A percentile compares a stretch with the other conserved stretches of the same genome.
Evolutionary conservation across 2,329 filamentous ascomycete species (phyloP).

Genomic region (Penicillium sp.): DNA sequence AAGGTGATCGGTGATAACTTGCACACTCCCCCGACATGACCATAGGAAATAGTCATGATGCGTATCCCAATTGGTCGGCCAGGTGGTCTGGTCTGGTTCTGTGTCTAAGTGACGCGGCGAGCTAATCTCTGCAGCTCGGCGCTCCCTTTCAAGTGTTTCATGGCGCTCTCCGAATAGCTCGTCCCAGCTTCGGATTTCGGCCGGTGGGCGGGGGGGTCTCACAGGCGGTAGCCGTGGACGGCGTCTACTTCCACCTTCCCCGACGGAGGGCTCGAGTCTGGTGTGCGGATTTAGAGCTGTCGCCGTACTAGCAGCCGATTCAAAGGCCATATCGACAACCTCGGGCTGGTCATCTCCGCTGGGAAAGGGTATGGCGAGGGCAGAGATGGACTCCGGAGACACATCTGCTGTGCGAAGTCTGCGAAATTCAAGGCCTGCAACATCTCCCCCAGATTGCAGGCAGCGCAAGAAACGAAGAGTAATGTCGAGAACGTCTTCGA

Average conservation of each 20-base stretch:
- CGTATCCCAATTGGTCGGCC: slow-evolving; percentile 13
- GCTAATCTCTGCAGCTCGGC: slow-evolving; percentile 11
- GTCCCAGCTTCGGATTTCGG: slow-evolving; percentile 2
- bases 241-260: not conserved
- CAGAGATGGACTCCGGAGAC: not conserved
- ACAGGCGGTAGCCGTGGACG: slow-evolving; percentile 1
- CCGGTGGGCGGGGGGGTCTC: slow-evolving; percentile 9
- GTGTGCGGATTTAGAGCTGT: not conserved
- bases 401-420: not conserved
- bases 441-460: not conserved
- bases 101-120: slow-evolving; percentile 12
- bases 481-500: not conserved
- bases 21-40: slow-evolving; percentile 22
- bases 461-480: not conserved
- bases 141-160: not conserved
- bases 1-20: slow-evolving; percentile 19
- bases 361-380: not conserved
- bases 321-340: not conserved
- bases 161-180: not conserved
- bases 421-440: not conserved
- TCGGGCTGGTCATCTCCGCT: not conserved
- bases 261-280: not conserved
- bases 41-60: slow-evolving; percentile 24
- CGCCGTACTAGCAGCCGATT: not conserved
- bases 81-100: slow-evolving; percentile 12